Conservation (phyloP, 2,329 filamentous ascomycete species). For the Chaetothyriales sp. region DNA sequence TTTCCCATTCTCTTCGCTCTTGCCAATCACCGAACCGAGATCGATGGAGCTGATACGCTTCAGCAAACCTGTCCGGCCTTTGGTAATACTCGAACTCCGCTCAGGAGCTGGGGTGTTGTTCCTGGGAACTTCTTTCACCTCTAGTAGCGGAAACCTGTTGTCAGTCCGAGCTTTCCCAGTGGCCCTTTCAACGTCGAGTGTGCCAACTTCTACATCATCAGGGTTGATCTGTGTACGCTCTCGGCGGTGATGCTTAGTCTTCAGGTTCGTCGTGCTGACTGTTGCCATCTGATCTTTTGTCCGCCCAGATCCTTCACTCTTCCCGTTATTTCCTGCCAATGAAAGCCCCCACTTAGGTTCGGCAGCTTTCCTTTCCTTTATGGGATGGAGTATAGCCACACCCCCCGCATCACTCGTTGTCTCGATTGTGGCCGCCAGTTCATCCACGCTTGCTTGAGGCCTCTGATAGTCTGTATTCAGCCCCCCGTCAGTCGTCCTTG, state of each 20-base stretch:
- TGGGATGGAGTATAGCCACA: conserved; percentile 24
- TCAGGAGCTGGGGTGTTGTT: conserved; percentile 3
- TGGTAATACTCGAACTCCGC: not conserved
- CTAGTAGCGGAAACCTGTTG: conserved; percentile 3
- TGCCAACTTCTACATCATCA: conserved; percentile 1
- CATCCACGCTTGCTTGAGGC: conserved; percentile 9
- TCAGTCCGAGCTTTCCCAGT: not conserved
- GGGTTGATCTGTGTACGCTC: conserved; percentile 27
- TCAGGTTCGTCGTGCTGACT: conserved; percentile 16
- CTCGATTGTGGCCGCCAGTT: conserved; percentile 4
- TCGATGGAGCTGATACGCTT: conserved; percentile 2
- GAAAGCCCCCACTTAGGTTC: conserved; percentile 19
- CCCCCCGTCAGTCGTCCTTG: conserved; percentile 26
- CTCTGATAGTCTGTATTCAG: conserved; percentile 14
- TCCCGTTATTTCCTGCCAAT: conserved; percentile 9
- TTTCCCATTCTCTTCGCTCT: conserved; percentile 6
- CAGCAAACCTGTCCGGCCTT: conserved; percentile 6
- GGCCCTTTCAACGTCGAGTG: not conserved
- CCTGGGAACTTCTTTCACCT: conserved; percentile 3
- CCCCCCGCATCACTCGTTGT: conserved; percentile 20
- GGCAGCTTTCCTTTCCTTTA: conserved; percentile 18
- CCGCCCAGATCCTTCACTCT: conserved; percentile 28
- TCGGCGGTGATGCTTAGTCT: conserved; percentile 10
- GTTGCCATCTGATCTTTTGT: conserved; percentile 25
- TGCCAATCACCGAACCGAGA: conserved; percentile 5